Conservation (phyloP, 2,329 filamentous ascomycete species). For the Fusarium longipes region DNA sequence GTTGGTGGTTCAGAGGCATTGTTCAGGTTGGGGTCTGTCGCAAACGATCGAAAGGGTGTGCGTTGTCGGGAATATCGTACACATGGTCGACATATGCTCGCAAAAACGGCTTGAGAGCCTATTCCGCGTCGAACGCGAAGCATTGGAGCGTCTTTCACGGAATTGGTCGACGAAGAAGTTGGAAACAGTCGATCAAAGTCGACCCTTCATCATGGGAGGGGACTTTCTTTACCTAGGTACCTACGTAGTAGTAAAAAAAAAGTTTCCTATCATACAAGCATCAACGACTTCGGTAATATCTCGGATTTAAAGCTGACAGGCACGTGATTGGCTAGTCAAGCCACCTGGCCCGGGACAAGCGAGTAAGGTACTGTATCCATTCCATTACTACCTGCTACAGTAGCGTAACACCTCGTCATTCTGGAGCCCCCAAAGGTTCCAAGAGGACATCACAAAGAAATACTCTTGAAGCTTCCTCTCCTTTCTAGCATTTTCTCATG, state of each 20-base stretch:
- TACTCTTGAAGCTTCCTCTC: slow-evolving; percentile 28
- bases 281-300: slow-evolving; percentile 34
- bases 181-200: slow-evolving; percentile 12
- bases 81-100: slow-evolving; percentile 14
- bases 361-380: slow-evolving; percentile 13
- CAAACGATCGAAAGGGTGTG: slow-evolving; percentile 26
- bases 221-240: neutral
- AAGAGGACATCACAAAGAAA: slow-evolving; percentile 39
- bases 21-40: slow-evolving; percentile 17
- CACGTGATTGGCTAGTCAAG: slow-evolving; percentile 39
- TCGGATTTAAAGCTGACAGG: slow-evolving; percentile 2
- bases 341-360: neutral
- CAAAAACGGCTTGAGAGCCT: slow-evolving; percentile 31
- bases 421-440: slow-evolving; percentile 22
- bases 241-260: slow-evolving; percentile 24
- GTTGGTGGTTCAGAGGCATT: neutral
- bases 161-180: slow-evolving; percentile 5
- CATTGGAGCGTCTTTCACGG: slow-evolving; percentile 40
- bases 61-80: slow-evolving; percentile 19
- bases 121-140: slow-evolving; percentile 44
- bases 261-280: slow-evolving; percentile 27
- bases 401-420: slow-evolving; percentile 31
- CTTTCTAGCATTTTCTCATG: slow-evolving; percentile 40
- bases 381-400: slow-evolving; percentile 8
- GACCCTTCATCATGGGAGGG: neutral